Evolutionary conservation across 345 rosid species (phyloP).

Genomic region (Euphorbia lathyris): DNA sequence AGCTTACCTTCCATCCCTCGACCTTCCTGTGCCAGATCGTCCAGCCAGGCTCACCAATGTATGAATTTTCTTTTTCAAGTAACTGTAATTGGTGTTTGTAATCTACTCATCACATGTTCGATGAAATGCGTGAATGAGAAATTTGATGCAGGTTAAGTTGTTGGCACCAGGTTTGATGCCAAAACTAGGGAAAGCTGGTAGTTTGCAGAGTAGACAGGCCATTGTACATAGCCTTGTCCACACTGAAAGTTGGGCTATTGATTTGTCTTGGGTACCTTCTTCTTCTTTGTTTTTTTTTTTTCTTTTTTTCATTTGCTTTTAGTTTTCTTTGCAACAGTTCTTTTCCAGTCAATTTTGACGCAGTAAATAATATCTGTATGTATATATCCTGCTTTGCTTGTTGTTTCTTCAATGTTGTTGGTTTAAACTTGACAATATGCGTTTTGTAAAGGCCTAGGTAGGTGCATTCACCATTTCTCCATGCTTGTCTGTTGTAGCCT

Average conservation of each 20-base stretch:
- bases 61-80: not conserved
- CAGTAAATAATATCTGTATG: not conserved
- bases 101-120: constrained; percentile 4
- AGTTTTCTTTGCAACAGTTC: not conserved
- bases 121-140: constrained; percentile 29
- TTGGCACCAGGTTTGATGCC: constrained; percentile 90
- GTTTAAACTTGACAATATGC: too few relatives aligned
- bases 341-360: not conserved
- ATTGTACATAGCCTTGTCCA: constrained; percentile 89
- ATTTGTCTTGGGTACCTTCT: constrained; percentile 71
- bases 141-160: constrained; percentile 56
- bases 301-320: not conserved
- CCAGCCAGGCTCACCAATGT: constrained; percentile 79
- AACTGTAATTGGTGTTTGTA: not conserved
- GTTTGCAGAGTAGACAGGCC: constrained; percentile 89
- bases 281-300: not conserved
- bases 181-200: constrained; percentile 88
- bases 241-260: constrained; percentile 93
- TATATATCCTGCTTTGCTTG: too few relatives aligned
- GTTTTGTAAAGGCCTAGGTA: not conserved
- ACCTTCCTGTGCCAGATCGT: constrained; percentile 62
- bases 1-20: constrained; percentile 47
- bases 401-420: not conserved
- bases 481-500: not conserved
- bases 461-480: not conserved